phyloP scores from a whole-genome alignment of 1,139 yeast species.

The Pichia sp. region DNA sequence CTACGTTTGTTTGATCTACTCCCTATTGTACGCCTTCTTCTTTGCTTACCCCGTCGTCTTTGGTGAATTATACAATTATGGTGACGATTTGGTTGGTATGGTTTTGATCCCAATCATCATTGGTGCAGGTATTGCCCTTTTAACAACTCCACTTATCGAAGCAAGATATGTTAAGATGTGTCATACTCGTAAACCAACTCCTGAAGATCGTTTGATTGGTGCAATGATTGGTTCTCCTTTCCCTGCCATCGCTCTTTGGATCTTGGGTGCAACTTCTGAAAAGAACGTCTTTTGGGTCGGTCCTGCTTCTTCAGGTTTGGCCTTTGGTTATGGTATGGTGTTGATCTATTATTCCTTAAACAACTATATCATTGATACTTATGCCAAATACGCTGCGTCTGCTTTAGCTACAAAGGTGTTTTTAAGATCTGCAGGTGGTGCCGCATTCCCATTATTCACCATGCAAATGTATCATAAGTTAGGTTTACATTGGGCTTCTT shows the following conservation, averaged over 20 bases:
- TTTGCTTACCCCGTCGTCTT: conserved; percentile 85
- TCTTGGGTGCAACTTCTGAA: conserved; percentile 84
- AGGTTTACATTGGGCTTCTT: conserved; percentile 82
- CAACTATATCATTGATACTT: conserved; percentile 86
- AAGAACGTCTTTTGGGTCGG: conserved; percentile 89
- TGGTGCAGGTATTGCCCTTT: conserved; percentile 74
- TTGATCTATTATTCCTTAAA: conserved; percentile 82
- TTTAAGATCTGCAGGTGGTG: conserved; percentile 85
- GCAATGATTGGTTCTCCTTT: conserved; percentile 91
- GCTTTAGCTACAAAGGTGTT: conserved; percentile 91
- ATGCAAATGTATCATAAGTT: conserved; percentile 74
- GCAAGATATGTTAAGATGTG: conserved; percentile 52
- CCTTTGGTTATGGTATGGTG: conserved; percentile 93
- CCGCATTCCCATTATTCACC: conserved; percentile 80
- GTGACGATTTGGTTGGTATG: conserved; percentile 71
- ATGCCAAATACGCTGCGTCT: conserved; percentile 84
- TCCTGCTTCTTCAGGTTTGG: conserved; percentile 87
- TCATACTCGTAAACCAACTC: conserved; percentile 63
- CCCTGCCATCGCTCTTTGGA: conserved; percentile 84
- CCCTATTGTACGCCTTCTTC: conserved; percentile 87
- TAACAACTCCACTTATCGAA: conserved; percentile 73
- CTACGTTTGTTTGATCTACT: conserved; percentile 84
- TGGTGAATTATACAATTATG: conserved; percentile 59
- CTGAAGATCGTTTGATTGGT: conserved; percentile 85
- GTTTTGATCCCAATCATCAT: conserved; percentile 87